Evolutionary conservation across 768 basidiomycete species (phyloP).

Genomic region (Boletus vermiculosoides): DNA sequence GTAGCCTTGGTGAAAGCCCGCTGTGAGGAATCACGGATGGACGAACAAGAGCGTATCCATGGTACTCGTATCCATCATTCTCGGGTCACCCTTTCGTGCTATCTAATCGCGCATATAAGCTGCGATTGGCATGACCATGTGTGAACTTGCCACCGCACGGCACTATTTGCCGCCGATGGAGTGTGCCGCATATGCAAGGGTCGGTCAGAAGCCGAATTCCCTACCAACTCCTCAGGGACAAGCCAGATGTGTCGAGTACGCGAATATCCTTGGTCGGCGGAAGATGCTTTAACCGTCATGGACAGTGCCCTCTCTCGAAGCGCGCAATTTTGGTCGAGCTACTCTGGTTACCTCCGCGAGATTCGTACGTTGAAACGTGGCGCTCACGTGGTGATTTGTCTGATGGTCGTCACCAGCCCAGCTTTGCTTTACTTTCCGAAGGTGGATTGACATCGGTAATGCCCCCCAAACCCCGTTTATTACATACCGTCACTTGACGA

Average conservation of each 20-base stretch:
- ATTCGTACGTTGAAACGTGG: constrained; percentile 53
- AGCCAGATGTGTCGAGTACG: constrained; percentile 55
- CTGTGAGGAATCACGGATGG: constrained; percentile 58
- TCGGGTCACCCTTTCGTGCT: not conserved
- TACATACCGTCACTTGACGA: constrained; percentile 5
- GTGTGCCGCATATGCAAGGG: constrained; percentile 38
- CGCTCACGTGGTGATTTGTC: constrained; percentile 3
- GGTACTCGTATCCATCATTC: constrained; percentile 37
- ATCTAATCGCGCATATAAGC: constrained; percentile 43
- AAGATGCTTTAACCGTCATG: constrained; percentile 1
- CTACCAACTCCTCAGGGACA: constrained; percentile 26
- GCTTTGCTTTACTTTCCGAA: constrained; percentile 70
- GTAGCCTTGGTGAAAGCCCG: constrained; percentile 45
- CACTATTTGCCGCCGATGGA: constrained; percentile 68
- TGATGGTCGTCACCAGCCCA: constrained; percentile 51
- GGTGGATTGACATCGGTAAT: constrained; percentile 74
- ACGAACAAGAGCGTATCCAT: constrained; percentile 59
- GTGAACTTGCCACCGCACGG: constrained; percentile 73
- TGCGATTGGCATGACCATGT: constrained; percentile 75
- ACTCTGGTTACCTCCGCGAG: constrained; percentile 80
- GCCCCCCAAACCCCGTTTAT: constrained; percentile 8
- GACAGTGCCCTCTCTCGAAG: constrained; percentile 70
- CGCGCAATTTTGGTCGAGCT: constrained; percentile 83
- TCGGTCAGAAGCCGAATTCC: not conserved
- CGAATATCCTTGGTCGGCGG: not conserved